phyloP scores from a whole-genome alignment of 1,139 yeast species.

The Diutina neorugosa region DNA sequence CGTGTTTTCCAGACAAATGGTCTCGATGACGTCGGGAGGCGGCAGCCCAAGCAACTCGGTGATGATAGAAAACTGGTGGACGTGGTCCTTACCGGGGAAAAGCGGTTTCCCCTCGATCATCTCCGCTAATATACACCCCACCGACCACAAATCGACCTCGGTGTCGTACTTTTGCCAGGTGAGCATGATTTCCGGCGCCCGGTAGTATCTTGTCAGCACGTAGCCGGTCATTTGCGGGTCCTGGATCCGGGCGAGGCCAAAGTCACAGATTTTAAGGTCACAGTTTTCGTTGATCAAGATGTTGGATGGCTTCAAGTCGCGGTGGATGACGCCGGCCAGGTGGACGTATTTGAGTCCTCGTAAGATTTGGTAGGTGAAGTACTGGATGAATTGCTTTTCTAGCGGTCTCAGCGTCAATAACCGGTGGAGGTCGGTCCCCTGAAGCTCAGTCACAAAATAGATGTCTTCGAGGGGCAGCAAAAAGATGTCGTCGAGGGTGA shows the following conservation, averaged over 20 bases:
- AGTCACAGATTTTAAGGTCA: slow-evolving; percentile 92
- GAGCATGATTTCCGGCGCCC: slow-evolving; percentile 98
- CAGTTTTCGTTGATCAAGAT: slow-evolving; percentile 90
- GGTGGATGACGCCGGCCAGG: slow-evolving; percentile 93
- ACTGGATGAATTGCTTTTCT: slow-evolving; percentile 92
- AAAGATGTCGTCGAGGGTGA: slow-evolving; percentile 87
- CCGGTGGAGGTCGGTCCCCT: slow-evolving; percentile 93
- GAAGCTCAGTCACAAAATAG: slow-evolving; percentile 90
- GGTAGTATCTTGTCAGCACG: slow-evolving; percentile 89
- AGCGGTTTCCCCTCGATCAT: slow-evolving; percentile 98
- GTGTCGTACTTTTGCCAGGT: slow-evolving; percentile 99
- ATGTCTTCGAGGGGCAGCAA: slow-evolving; percentile 93
- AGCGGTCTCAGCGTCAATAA: slow-evolving; percentile 84
- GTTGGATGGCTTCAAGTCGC: slow-evolving; percentile 90
- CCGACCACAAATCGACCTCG: slow-evolving; percentile 99
- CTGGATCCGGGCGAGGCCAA: slow-evolving; percentile 92
- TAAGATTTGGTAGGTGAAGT: slow-evolving; percentile 85
- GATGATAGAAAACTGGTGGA: slow-evolving; percentile 92
- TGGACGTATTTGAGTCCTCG: slow-evolving; percentile 93
- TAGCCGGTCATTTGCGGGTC: slow-evolving; percentile 99
- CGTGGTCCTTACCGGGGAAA: slow-evolving; percentile 98
- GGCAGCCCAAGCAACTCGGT: slow-evolving; percentile 96
- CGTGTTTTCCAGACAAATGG: slow-evolving; percentile 93
- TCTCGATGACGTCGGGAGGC: slow-evolving; percentile 89
- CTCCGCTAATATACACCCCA: slow-evolving; percentile 97